phyloP scores from a whole-genome alignment of 2,329 filamentous ascomycete genomes.

The Aspergillus amoenus region DNA sequence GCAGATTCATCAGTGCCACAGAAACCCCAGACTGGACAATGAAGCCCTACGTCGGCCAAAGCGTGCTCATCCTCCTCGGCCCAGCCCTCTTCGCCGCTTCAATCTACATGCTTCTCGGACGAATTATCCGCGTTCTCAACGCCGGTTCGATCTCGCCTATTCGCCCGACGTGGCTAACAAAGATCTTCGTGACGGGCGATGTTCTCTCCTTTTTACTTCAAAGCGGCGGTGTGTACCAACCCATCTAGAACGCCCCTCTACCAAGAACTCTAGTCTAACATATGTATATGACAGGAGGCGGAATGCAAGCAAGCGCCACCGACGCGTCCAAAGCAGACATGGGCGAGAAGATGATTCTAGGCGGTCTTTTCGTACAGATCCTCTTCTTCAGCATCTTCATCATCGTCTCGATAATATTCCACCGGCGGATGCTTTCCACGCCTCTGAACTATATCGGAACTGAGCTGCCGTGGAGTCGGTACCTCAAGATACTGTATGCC shows the following conservation, averaged over 20 bases:
- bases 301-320: conserved; percentile 11
- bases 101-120: conserved; percentile 42
- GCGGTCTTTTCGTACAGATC: conserved; percentile 59
- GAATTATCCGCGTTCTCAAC: conserved; percentile 33
- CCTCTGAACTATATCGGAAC: neutral
- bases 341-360: conserved; percentile 48
- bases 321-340: conserved; percentile 6
- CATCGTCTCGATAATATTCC: conserved; percentile 18
- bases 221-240: conserved; percentile 20
- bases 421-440: conserved; percentile 4
- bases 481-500: conserved; percentile 14
- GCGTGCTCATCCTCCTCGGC: conserved; percentile 7
- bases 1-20: conserved; percentile 4
- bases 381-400: conserved; percentile 60
- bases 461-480: conserved; percentile 5
- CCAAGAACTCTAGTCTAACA: too few relatives aligned
- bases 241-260: neutral
- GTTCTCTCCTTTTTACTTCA: conserved; percentile 35
- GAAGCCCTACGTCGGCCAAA: conserved; percentile 8
- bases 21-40: conserved; percentile 13
- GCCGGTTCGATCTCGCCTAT: conserved; percentile 36
- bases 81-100: conserved; percentile 37
- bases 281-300: conserved; percentile 13
- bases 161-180: conserved; percentile 37
- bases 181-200: conserved; percentile 36